phyloP scores from a whole-genome alignment of 2,329 filamentous ascomycete genomes.

The Myotisia sp. region DNA sequence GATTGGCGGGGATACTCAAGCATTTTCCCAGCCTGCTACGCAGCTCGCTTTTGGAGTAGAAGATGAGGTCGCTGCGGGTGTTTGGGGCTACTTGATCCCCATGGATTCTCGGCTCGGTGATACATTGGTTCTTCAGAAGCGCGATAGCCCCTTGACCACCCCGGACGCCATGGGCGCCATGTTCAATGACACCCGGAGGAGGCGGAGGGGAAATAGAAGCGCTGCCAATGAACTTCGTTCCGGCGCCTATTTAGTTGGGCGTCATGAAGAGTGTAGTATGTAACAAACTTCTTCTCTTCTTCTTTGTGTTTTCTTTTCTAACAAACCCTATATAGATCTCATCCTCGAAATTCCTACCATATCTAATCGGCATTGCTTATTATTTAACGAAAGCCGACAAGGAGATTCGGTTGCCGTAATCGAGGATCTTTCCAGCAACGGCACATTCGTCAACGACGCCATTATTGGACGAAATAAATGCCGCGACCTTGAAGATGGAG shows the following conservation, averaged over 20 bases:
- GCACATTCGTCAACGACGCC: constrained; percentile 88
- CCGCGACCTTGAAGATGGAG: constrained; percentile 72
- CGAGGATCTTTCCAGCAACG: constrained; percentile 89
- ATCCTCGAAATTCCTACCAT: constrained; percentile 63
- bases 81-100: constrained; percentile 91
- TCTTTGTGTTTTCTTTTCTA: background rate
- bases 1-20: too few species aligned
- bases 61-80: constrained; percentile 69
- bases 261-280: constrained; percentile 87
- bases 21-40: constrained; percentile 63
- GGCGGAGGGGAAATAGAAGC: constrained; percentile 44
- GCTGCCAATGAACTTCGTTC: constrained; percentile 41
- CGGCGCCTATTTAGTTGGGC: constrained; percentile 77
- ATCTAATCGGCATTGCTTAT: constrained; percentile 58
- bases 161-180: constrained; percentile 25
- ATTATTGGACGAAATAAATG: constrained; percentile 84
- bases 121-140: constrained; percentile 59
- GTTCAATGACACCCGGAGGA: constrained; percentile 24
- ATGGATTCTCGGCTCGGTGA: constrained; percentile 57
- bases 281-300: constrained; percentile 12
- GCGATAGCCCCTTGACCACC: constrained; percentile 53
- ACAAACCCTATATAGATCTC: constrained; percentile 45
- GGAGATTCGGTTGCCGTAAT: constrained; percentile 55
- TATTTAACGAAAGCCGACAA: constrained; percentile 42
- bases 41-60: constrained; percentile 67